phyloP scores from a whole-genome alignment of 176 grass and related monocot genomes.

The Lolium multiflorum region DNA sequence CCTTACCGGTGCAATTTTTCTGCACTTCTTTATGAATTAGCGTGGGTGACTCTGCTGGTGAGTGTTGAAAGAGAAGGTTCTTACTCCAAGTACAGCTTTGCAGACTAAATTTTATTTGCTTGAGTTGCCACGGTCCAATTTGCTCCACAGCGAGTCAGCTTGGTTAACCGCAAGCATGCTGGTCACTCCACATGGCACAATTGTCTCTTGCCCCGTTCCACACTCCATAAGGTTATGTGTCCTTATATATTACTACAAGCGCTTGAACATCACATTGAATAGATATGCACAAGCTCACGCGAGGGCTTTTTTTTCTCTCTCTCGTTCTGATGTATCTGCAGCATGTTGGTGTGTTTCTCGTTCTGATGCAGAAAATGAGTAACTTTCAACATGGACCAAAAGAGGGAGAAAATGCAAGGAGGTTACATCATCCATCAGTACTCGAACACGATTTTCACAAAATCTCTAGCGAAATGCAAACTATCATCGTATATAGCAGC shows the following conservation, averaged over 20 bases:
- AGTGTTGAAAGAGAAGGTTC: constrained; percentile 37
- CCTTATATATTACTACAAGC: constrained; percentile 4
- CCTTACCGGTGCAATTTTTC: constrained; percentile 16
- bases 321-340: neutral
- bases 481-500: too few relatives aligned
- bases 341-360: neutral
- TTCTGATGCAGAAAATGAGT: too few relatives aligned
- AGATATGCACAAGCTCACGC: neutral
- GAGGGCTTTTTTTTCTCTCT: neutral
- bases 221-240: constrained; percentile 34
- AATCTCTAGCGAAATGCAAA: too few relatives aligned
- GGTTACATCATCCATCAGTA: too few relatives aligned
- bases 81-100: constrained; percentile 41
- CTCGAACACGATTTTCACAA: too few relatives aligned
- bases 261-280: constrained; percentile 24
- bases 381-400: too few relatives aligned
- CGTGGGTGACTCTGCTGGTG: constrained; percentile 45
- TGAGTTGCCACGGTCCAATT: constrained; percentile 56
- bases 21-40: constrained; percentile 39
- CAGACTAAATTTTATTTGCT: constrained; percentile 41
- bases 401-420: too few relatives aligned
- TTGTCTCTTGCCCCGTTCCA: constrained; percentile 27
- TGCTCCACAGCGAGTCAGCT: constrained; percentile 39
- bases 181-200: constrained; percentile 27
- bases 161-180: constrained; percentile 22